Base-by-base conservation (phyloP, 495 filamentous ascomycete species). In the Penicillium waksmanii region DNA sequence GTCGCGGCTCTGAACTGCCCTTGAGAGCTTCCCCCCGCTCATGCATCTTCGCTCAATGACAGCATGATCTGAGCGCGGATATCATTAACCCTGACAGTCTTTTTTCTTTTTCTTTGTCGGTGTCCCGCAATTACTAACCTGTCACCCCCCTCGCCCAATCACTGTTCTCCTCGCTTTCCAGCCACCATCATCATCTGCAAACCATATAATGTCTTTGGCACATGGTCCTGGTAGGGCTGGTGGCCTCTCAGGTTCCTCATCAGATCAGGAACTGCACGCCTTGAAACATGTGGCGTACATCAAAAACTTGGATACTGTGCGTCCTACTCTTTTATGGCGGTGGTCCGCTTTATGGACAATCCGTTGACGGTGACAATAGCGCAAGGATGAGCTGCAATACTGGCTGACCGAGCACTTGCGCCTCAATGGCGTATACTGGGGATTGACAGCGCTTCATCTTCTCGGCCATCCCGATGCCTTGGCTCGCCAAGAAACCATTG, bases 401-500 rank as follows among this genome's bases (percentile, higher is more conserved):
- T 96, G 93, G 87, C 82, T 97, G 63, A 98, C 96, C 6, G 93
- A 97, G 74, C 95, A 98, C 68, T 85, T 98, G 53, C 91, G 95
- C 48, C 80, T 98, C 34, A 96, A 93, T 69, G 95, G 95, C 34
- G 83, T 98, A 36, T 98, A 98, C 75, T 98, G 95, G 95, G 95
- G 96, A 25, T 78, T 98, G 55, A 94, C 86, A 3, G 89, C 94
- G 13, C 83, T 98, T 8, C 88, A 97, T 77, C 82, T 98, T 15
- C 85, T 98, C 42, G 85, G 87, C 49, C 86, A 85, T 52, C 90
- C 92, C 6, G 82, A 93, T 35, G 91, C 88, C 5, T 82, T 98
- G 8, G 87, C 93, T 15, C 87, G 93, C 31, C 79, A 87, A 40
- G 86, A 92, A 58, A 89, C 92, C 31, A 87, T 98, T 69, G 85